Evolutionary conservation across 2,329 filamentous ascomycete genomes (phyloP).

Genomic region (Lecanicillium sp.): DNA sequence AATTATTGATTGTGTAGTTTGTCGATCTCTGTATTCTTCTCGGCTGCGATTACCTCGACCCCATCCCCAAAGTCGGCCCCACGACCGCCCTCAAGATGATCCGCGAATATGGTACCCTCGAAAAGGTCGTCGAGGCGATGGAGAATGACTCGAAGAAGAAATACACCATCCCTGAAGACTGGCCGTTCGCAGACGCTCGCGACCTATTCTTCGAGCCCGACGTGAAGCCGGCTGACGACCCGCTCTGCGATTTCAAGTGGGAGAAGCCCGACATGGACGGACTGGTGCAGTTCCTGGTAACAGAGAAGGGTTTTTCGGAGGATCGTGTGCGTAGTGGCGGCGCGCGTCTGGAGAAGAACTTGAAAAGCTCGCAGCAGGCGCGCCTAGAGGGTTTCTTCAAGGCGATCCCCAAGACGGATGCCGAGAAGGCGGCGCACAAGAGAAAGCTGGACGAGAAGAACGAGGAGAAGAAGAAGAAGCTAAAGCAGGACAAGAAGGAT

Average conservation of each 20-base stretch:
- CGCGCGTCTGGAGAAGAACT: conserved; percentile 75
- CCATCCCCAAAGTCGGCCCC: conserved; percentile 89
- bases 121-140: conserved; percentile 78
- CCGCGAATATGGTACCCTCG: conserved; percentile 81
- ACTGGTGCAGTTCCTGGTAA: conserved; percentile 81
- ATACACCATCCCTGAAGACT: conserved; percentile 86
- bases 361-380: conserved; percentile 86
- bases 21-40: conserved; percentile 97
- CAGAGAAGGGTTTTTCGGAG: conserved; percentile 95
- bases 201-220: conserved; percentile 89
- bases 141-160: conserved; percentile 72
- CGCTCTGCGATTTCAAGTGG: conserved; percentile 96
- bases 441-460: conserved; percentile 90
- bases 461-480: conserved; percentile 90
- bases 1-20: conserved; percentile 53
- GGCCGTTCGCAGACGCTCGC: conserved; percentile 89
- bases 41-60: conserved; percentile 95
- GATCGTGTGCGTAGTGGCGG: conserved; percentile 81
- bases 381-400: conserved; percentile 97
- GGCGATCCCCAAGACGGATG: conserved; percentile 78
- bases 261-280: conserved; percentile 87
- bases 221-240: conserved; percentile 74
- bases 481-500: conserved; percentile 89
- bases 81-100: conserved; percentile 90
- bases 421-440: conserved; percentile 79